Evolutionary conservation across 495 filamentous ascomycete species (phyloP).

Genomic region (Neurospora sp.): DNA sequence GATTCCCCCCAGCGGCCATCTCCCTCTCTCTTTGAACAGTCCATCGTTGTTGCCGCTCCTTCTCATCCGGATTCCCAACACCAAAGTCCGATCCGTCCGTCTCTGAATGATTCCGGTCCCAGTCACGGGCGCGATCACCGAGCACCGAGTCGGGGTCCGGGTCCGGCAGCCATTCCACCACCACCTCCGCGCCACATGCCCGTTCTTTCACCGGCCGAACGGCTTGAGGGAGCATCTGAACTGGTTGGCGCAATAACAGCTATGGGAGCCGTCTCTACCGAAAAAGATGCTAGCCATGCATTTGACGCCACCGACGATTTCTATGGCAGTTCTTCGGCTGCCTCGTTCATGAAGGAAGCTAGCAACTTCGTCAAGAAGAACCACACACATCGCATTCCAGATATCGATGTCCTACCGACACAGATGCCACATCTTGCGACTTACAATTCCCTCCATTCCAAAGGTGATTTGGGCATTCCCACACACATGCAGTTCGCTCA

Average conservation of each 20-base stretch:
- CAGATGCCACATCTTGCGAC: not conserved
- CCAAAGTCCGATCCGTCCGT: not conserved
- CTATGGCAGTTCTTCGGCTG: conserved; percentile 34
- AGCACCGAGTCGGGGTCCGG: not conserved
- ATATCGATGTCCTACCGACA: not conserved
- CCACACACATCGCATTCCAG: not conserved
- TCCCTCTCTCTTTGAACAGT: not conserved
- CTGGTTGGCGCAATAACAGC: conserved; percentile 23
- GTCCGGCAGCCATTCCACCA: not conserved
- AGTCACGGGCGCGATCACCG: not conserved
- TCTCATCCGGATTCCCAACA: not conserved
- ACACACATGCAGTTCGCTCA: conserved; percentile 1
- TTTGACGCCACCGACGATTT: conserved; percentile 26
- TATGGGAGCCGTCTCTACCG: conserved; percentile 23
- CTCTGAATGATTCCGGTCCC: not conserved
- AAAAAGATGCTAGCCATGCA: conserved; percentile 14
- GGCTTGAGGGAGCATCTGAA: conserved; percentile 6
- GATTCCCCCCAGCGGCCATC: not conserved
- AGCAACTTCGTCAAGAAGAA: conserved; percentile 19
- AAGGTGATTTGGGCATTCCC: not conserved
- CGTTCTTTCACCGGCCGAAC: not conserved
- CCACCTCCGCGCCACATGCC: not conserved
- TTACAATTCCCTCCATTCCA: not conserved
- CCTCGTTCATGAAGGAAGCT: conserved; percentile 33
- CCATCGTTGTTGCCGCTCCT: not conserved